These are phyloP conservation scores for Mycena polygramma DNA, from an alignment of 768 basidiomycete species.

Conservation along the genomic window DNA sequence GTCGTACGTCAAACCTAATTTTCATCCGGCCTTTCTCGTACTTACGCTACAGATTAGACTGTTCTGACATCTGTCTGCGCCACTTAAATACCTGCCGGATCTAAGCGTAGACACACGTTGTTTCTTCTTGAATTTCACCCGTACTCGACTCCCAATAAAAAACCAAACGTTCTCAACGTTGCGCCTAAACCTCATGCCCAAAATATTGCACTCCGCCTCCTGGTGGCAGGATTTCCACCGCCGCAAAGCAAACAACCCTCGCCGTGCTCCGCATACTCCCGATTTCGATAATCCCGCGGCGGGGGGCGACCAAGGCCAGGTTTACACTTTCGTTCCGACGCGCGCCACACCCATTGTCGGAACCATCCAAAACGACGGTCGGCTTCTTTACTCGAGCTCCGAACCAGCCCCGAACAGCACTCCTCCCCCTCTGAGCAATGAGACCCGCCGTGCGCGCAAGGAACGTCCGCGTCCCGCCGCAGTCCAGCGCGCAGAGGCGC, in stretches of 20 bases:
- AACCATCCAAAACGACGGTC: not conserved
- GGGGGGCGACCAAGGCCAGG: not conserved
- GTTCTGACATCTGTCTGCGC: no score
- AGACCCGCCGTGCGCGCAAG: not conserved
- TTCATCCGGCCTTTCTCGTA: no score
- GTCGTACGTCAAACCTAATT: no score
- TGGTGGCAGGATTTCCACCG: slow-evolving; percentile 2
- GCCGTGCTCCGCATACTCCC: not conserved
- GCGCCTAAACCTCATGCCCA: not conserved
- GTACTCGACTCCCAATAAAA: no score
- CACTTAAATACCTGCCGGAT: no score
- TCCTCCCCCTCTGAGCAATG: not conserved
- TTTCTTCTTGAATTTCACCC: no score
- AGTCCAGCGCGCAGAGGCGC: not conserved
- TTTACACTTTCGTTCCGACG: not conserved
- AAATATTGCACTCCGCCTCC: not conserved
- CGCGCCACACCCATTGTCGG: not conserved
- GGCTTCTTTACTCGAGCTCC: not conserved
- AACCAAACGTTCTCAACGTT: not conserved
- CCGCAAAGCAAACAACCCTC: not conserved
- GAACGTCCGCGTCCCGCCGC: not conserved
- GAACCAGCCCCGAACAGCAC: not conserved
- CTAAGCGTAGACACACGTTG: no score
- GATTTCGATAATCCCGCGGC: no score
- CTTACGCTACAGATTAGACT: no score